Evolutionary conservation across 2,329 filamentous ascomycete genomes (phyloP).

Genomic region (Diplocarpon rosae): DNA sequence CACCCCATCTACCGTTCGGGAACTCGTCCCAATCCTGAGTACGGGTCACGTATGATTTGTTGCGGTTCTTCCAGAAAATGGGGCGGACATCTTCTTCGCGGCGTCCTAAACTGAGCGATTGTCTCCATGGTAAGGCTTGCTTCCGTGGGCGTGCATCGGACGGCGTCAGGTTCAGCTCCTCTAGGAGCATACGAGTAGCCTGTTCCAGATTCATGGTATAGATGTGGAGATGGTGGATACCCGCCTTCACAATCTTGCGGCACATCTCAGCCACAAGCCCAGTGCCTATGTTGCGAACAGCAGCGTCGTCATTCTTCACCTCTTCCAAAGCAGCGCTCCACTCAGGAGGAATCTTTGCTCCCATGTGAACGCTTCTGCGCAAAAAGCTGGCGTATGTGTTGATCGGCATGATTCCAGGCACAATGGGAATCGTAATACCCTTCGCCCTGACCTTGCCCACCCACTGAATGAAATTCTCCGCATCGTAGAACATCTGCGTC

Average conservation of each 20-base stretch:
- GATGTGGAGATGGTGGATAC: constrained; percentile 82
- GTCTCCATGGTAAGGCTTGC: constrained; percentile 91
- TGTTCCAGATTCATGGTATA: constrained; percentile 99
- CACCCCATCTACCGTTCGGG: constrained; percentile 96
- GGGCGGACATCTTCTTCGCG: constrained; percentile 92
- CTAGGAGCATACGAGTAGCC: constrained; percentile 85
- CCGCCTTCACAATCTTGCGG: constrained; percentile 68
- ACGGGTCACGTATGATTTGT: constrained; percentile 87
- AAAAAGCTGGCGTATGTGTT: constrained; percentile 91
- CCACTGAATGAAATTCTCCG: constrained; percentile 89
- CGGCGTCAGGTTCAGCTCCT: constrained; percentile 76
- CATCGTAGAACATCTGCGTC: constrained; percentile 99
- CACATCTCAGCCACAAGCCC: constrained; percentile 83
- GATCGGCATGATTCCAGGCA: constrained; percentile 87
- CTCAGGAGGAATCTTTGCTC: constrained; percentile 66
- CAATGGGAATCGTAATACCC: constrained; percentile 74
- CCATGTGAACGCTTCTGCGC: constrained; percentile 81
- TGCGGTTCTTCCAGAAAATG: constrained; percentile 97
- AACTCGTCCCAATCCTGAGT: constrained; percentile 99
- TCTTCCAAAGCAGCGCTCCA: constrained; percentile 81
- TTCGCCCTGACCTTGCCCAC: constrained; percentile 72
- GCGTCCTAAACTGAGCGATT: constrained; percentile 79
- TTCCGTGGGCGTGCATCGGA: constrained; percentile 67
- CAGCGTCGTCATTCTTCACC: constrained; percentile 91
- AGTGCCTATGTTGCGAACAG: constrained; percentile 83